These are phyloP conservation scores for Cryptosporidium ubiquitum DNA, from an alignment of 169 alveolate species.

Conservation along the genomic window DNA sequence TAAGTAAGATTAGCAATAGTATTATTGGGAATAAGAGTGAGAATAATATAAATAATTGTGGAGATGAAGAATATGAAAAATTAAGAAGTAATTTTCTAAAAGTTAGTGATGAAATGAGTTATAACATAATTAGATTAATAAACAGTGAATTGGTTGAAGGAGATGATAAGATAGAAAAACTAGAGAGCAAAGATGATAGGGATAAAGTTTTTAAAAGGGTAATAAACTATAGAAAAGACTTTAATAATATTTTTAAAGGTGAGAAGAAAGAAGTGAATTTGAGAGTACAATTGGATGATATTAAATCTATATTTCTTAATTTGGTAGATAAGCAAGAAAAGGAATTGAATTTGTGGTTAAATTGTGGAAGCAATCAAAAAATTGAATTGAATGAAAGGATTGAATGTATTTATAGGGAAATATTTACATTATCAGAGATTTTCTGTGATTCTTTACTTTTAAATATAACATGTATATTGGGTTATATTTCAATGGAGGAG, in stretches of 20 bases:
- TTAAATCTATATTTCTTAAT: conserved; percentile 7
- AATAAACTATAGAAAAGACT: not conserved
- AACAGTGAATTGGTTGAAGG: not conserved
- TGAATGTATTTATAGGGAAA: conserved; percentile 4
- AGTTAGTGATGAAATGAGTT: conserved; percentile 1
- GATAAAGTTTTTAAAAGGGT: not conserved
- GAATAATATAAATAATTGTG: not conserved
- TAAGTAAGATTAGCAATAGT: not conserved
- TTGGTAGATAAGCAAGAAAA: conserved; percentile 33
- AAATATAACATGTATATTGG: conserved; percentile 36
- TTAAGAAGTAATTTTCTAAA: not conserved
- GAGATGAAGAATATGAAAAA: not conserved
- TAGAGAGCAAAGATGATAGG: conserved; percentile 6
- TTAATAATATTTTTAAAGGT: not conserved
- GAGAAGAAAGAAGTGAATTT: not conserved
- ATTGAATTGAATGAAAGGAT: not conserved
- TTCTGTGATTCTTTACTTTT: conserved; percentile 18
- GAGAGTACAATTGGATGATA: not conserved
- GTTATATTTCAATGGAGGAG: conserved; percentile 30
- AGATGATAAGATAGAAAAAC: not conserved
- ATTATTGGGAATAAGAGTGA: not conserved
- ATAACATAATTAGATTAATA: not conserved
- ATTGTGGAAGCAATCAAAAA: not conserved
- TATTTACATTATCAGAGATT: conserved; percentile 1
- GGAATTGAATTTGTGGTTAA: conserved; percentile 13